A percentile compares a stretch with the other conserved stretches of the same genome.
Evolutionary conservation across 108 stramenopile genomes (phyloP).

Genomic region (Skeletonema tropicum): DNA sequence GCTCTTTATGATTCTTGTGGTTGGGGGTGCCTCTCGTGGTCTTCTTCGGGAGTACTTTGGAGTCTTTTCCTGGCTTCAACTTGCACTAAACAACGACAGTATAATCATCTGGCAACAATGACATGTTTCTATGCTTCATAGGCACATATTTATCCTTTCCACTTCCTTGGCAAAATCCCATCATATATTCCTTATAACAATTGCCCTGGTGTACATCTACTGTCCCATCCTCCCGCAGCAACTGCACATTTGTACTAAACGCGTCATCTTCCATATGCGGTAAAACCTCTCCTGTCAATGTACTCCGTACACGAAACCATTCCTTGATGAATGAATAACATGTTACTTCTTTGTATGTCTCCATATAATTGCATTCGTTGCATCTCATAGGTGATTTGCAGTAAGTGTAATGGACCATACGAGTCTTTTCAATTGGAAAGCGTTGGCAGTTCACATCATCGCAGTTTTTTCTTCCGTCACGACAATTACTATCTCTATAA

Average conservation of each 20-base stretch:
- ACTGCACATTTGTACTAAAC: background rate
- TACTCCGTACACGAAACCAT: conserved; percentile 26
- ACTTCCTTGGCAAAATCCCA: conserved; percentile 16
- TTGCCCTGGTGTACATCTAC: conserved; percentile 11
- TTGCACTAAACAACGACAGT: too few relatives aligned
- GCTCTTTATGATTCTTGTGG: too few relatives aligned
- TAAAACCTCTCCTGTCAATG: conserved; percentile 10
- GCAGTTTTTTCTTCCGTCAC: conserved; percentile 43
- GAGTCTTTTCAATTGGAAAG: conserved; percentile 22
- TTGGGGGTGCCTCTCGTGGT: too few relatives aligned
- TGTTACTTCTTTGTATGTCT: conserved; percentile 25
- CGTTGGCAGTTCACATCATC: conserved; percentile 38
- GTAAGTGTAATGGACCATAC: conserved; percentile 46
- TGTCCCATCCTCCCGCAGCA: conserved; percentile 9
- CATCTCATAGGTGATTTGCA: conserved; percentile 67
- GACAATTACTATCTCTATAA: conserved; percentile 27
- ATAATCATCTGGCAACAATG: background rate
- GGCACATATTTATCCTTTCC: background rate
- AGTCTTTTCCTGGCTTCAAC: too few relatives aligned
- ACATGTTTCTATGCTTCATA: conserved; percentile 3
- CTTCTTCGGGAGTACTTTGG: too few relatives aligned
- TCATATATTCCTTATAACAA: conserved; percentile 16
- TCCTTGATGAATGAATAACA: conserved; percentile 20
- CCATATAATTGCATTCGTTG: conserved; percentile 14
- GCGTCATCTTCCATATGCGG: conserved; percentile 8